Evolutionary conservation across 2,329 filamentous ascomycete genomes (phyloP), one percentile per base, ranked within the genome.

Genomic region (Ophiostoma australiae): DNA sequence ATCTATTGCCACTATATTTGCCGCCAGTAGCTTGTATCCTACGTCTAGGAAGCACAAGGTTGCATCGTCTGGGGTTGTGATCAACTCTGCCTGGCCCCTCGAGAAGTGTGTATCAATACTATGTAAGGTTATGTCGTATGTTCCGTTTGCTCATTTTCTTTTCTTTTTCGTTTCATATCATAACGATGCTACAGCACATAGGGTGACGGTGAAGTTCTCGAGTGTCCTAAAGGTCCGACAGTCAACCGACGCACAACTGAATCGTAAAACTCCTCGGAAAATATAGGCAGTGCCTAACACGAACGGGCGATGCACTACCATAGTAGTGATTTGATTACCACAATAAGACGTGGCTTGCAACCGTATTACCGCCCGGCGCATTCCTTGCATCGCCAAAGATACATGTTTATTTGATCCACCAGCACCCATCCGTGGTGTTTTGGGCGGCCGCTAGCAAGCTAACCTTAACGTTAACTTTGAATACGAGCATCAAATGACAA

Each of bases 391-490:
- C 15, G 17, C 44, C 17, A 48, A 20, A 48, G 44, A 20, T 48
- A 20, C 17, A 58, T 58, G 52, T 58, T 58, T 35, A 35, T 61
- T 33, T n/a, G 33, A 65, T 23, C 61, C 61, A 65, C 58, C 17
- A 35, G 61, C 17, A 33, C 35, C n/a, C 37, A 23, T 37, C 15
- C 15, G 7, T 66, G 3, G 35, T 41, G 63, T 44, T 48, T 67
- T 23, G 66, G 23, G 65, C 66, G 39, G 66, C 66, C 66, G 39
- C 66, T 67, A 67, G 15, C 66, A 48, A 33, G 33, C 10, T 23
- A 67, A 67, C 37, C 37, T 67, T 67, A 48, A 67, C 39, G n/a
- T 48, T 39, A 66, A 66, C 63, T 65, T n/a, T 63, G 31, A 33
- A 39, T 65, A 65, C 61, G 61, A 65, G 33, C 31, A n/a, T 13